These are phyloP conservation scores for Salvia hispanica DNA, from an alignment of 257 asterid genomes.

Conservation along the genomic window DNA sequence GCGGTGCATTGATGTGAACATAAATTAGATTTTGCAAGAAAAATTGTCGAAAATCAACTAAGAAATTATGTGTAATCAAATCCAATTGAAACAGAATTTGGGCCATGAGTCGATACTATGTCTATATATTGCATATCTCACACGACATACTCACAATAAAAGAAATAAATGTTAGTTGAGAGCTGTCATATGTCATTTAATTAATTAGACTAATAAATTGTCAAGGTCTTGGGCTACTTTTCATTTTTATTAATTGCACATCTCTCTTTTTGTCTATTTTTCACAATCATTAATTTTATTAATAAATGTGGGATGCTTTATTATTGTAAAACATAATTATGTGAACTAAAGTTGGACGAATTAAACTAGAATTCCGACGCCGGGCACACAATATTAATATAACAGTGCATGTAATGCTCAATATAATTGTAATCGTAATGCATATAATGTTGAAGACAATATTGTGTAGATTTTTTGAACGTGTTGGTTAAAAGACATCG, in stretches of 20 bases:
- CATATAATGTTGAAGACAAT: too few species aligned
- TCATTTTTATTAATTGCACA: background rate
- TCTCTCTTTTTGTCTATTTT: background rate
- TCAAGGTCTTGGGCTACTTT: background rate
- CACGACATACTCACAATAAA: constrained; percentile 9
- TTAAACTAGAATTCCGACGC: too few species aligned
- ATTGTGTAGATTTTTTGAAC: too few species aligned
- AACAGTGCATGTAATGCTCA: too few species aligned
- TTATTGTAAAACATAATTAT: too few species aligned
- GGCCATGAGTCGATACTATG: constrained; percentile 25
- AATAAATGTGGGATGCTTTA: too few species aligned
- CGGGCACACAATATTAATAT: too few species aligned
- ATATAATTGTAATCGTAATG: too few species aligned
- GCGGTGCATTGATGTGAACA: constrained; percentile 25
- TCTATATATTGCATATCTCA: constrained; percentile 17
- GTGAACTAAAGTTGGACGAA: too few species aligned
- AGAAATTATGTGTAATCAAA: constrained; percentile 22
- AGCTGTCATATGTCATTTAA: constrained; percentile 12
- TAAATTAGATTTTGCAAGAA: constrained; percentile 2
- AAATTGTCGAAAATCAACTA: background rate
- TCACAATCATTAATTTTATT: background rate
- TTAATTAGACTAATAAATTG: background rate
- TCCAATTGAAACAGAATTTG: constrained; percentile 26
- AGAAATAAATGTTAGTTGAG: constrained; percentile 6
- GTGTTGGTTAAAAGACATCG: too few species aligned